Base-by-base conservation (phyloP, 345 rosid species). In the Salix koriyanagi region DNA sequence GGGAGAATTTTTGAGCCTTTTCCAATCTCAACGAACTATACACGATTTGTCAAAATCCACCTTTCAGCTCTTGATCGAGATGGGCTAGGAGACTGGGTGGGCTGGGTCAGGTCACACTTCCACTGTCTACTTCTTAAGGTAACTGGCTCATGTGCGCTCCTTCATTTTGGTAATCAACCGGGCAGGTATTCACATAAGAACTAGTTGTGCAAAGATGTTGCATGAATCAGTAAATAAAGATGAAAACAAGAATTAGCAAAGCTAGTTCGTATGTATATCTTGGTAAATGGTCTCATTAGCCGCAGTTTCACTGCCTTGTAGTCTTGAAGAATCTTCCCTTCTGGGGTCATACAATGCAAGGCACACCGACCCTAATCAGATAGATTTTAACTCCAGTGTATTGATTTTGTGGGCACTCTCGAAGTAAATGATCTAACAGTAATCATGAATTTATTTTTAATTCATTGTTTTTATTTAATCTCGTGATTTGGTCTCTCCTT, bases 21-120 rank as follows among this genome's bases (percentile, higher is more conserved):
- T 75, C 90, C 86, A 11, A 86, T 83, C 78, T 69, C 83, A 61
- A 86, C 70, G 78, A 79, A 75, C 67, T 87, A 84, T 77, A 74
- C 82, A 7, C 85, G 85, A 76, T 90, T 89, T 72, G 69, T 82
- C 83, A 89, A 86, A 77, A 82, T 89, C 74, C 76, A 77, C 46
- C 85, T 87, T 77, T 85, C 88, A 0, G 88, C 90, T 66, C 74
- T 86, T 37, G 77, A 65, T 54, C 87, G 76, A 46, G 88, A 87
- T 69, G 82, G 80, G 36, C 82, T 90, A 5, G 87, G 85, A 77
- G 83, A 86, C 70, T 89, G 91, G 91, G 89, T 82, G 65, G 92
- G 94, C 74, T 88, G 89, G 94, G 88, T 84, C 32, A 90, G 84
- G 84, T 90, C 91, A 58, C 92, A 87, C 19, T 85, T 90, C 72